A percentile compares a stretch with the other conserved stretches of the same genome.
phyloP scores from a whole-genome alignment of 768 basidiomycete genomes.

The Rhizopogon vulgaris region DNA sequence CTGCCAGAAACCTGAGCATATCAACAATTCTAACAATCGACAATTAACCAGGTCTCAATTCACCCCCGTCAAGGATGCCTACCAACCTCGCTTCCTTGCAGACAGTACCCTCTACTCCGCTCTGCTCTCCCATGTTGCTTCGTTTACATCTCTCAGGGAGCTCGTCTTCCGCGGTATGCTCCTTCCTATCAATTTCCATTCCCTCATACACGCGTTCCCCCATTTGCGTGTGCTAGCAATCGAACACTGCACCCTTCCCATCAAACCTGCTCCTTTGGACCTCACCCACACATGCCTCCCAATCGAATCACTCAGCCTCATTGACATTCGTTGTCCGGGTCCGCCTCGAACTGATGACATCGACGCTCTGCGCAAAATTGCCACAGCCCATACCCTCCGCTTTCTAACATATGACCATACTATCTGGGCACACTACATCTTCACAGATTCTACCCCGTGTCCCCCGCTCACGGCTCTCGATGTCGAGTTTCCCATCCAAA shows the following conservation, averaged over 20 bases:
- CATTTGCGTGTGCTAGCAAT: slow-evolving; percentile 32
- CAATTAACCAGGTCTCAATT: slow-evolving; percentile 4
- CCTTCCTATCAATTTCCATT: slow-evolving; percentile 30
- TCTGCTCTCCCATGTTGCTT: slow-evolving; percentile 13
- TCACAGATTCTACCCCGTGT: slow-evolving; percentile 17
- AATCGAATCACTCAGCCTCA: slow-evolving; percentile 36
- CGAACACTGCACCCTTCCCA: slow-evolving; percentile 31
- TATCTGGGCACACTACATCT: slow-evolving; percentile 36
- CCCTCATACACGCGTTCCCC: slow-evolving; percentile 31
- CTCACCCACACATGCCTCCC: slow-evolving; percentile 31
- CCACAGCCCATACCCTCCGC: slow-evolving; percentile 29
- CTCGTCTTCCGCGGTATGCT: slow-evolving; percentile 32
- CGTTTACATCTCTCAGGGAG: slow-evolving; percentile 31
- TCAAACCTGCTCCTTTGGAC: slow-evolving; percentile 11
- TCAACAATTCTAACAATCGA: not conserved
- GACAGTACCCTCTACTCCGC: slow-evolving; percentile 17
- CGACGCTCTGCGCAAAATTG: slow-evolving; percentile 26
- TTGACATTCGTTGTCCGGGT: slow-evolving; percentile 25
- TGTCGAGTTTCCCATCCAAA: slow-evolving; percentile 25
- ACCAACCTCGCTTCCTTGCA: slow-evolving; percentile 21
- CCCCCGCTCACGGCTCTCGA: slow-evolving; percentile 16
- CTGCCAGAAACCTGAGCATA: not conserved
- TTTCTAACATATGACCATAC: slow-evolving; percentile 28
- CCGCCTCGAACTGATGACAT: slow-evolving; percentile 6
- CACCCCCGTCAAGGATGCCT: slow-evolving; percentile 5